Percentiles rank a stretch among this genome's conserved stretches.
Evolutionary conservation across 352 stramenopile genomes (phyloP).

Genomic region (Phytophthora quininea): DNA sequence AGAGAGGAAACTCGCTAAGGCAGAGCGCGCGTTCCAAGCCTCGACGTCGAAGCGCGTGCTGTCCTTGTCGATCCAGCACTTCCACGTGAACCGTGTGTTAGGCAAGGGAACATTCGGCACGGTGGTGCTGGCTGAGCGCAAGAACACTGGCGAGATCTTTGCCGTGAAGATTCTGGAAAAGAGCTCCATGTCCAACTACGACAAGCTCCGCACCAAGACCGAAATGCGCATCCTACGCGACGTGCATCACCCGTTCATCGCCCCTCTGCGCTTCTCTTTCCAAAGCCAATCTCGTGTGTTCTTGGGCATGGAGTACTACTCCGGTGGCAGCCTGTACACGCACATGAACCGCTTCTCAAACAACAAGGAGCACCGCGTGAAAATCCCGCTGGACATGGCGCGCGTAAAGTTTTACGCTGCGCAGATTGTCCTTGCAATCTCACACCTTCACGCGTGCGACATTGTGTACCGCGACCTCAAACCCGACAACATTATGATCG

Average conservation of each 20-base stretch:
- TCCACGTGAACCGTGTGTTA: constrained; percentile 94
- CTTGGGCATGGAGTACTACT: constrained; percentile 88
- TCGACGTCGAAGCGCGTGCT: constrained; percentile 85
- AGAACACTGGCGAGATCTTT: constrained; percentile 89
- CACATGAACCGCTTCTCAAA: constrained; percentile 93
- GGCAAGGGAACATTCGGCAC: constrained; percentile 96
- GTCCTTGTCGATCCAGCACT: constrained; percentile 92
- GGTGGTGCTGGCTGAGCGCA: constrained; percentile 82
- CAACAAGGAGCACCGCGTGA: constrained; percentile 89
- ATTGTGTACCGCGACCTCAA: constrained; percentile 97
- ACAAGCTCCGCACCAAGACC: constrained; percentile 93
- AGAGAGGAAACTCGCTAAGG: constrained; percentile 70
- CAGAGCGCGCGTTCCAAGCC: constrained; percentile 67
- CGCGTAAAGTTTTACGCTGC: constrained; percentile 92
- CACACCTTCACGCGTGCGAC: constrained; percentile 91
- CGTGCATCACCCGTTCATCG: constrained; percentile 93
- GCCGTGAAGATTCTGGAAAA: constrained; percentile 95
- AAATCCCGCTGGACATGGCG: constrained; percentile 78
- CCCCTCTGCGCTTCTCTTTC: constrained; percentile 88
- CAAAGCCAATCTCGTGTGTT: constrained; percentile 84
- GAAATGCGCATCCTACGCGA: constrained; percentile 92
- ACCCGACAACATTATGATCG: constrained; percentile 96
- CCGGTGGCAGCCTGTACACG: constrained; percentile 86
- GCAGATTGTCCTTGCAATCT: constrained; percentile 92
- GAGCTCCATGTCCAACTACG: constrained; percentile 90